Conservation (phyloP, 2,329 filamentous ascomycete species). For the Ophiostoma ulmi region DNA sequence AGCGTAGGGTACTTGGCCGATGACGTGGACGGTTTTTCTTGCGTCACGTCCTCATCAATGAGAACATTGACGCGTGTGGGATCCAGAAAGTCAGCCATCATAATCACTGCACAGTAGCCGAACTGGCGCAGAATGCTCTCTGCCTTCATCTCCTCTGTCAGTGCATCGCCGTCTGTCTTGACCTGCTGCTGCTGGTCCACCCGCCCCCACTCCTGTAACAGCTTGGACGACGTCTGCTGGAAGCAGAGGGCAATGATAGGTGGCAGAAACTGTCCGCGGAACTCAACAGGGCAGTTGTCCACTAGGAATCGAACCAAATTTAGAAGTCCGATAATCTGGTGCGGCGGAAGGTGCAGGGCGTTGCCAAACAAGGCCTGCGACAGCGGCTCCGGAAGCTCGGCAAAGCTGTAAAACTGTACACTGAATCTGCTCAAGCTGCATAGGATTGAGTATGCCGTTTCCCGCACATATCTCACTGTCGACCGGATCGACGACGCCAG, state of each 20-base stretch:
- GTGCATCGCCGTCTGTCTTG: conserved; percentile 64
- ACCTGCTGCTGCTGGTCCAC: conserved; percentile 60
- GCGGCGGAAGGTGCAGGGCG: conserved; percentile 75
- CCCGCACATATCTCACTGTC: conserved; percentile 80
- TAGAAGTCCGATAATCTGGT: conserved; percentile 89
- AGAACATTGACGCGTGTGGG: conserved; percentile 58
- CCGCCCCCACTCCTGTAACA: conserved; percentile 78
- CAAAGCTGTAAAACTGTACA: conserved; percentile 83
- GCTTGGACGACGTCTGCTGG: conserved; percentile 78
- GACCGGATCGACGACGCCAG: conserved; percentile 90
- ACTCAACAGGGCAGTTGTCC: conserved; percentile 79
- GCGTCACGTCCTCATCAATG: not conserved
- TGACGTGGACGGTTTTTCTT: not conserved
- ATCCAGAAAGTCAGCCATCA: conserved; percentile 85
- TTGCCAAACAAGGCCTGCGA: conserved; percentile 80
- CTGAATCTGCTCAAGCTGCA: conserved; percentile 88
- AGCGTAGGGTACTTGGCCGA: conserved; percentile 52
- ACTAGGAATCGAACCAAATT: conserved; percentile 85
- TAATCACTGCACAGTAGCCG: conserved; percentile 85
- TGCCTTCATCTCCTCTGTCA: conserved; percentile 96
- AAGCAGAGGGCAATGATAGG: conserved; percentile 79
- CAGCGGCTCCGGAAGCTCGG: conserved; percentile 74
- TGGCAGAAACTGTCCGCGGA: conserved; percentile 74
- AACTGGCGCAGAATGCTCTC: conserved; percentile 92
- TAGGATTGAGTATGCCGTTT: conserved; percentile 89